Evolutionary conservation across 768 basidiomycete genomes (phyloP), one percentile per base, ranked within the genome.

Genomic region (Daedaleopsis nitida): DNA sequence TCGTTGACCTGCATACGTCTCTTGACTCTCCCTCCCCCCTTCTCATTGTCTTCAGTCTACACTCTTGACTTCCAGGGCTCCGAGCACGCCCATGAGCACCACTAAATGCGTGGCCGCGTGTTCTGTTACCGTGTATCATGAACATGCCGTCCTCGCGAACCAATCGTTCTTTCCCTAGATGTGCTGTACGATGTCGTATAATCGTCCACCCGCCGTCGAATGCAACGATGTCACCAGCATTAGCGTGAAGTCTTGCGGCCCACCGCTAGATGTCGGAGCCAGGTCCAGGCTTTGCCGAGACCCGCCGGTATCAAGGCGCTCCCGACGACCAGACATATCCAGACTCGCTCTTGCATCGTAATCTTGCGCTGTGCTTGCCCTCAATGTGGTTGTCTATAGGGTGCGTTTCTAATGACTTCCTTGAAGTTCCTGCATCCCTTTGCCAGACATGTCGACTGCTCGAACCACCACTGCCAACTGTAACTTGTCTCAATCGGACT

Each of bases 41-140:
- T 37, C 24, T 19, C 24, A 50, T 38, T 57, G 57, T 43, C 13
- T 17, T 13, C 67, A 94, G 92, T 86, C 42, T 92, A 93, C 70
- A 77, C 80, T 38, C 82, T 94, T 58, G 88, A 94, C 66, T 87
- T 81, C 77, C 86, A 88, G 58, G 88, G 88, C 45, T 76, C 76
- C 50, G 81, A 83, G 58, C 77, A 82, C 58, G 77, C 74, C 60
- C 78, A 77, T 24, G 75, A 73, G 57, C 77, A 81, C 71, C 67
- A 69, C 63, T 68, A 62, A 57, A 67, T 50, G 38, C 21, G 27
- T 58, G n/a, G 27, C 35, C 32, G 59, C 62, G 60, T 58, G 58
- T 58, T 55, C 55, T 34, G 53, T 11, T 55, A 47, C 52, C 34
- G 8, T 62, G 58, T 62, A 62, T 37, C 44, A 60, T 35, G 58